phyloP scores from a whole-genome alignment of 495 filamentous ascomycete species.

The Tuber magnatum region DNA sequence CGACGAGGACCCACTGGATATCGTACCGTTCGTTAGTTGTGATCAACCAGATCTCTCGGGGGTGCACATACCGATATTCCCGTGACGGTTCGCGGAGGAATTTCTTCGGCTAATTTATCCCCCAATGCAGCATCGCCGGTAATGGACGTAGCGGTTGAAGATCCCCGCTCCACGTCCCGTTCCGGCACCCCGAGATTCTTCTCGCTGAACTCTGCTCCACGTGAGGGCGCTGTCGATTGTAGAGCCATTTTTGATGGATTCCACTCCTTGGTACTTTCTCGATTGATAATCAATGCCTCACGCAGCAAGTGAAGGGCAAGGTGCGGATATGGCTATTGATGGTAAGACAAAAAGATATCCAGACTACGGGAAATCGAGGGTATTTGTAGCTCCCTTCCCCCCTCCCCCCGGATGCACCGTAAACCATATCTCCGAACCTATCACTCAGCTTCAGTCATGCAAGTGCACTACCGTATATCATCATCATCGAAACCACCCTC shows the following conservation, averaged over 20 bases:
- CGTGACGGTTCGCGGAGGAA: conserved; percentile 13
- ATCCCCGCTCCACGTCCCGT: not conserved
- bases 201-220: not conserved
- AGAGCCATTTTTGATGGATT: not conserved
- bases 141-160: not conserved
- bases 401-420: not conserved
- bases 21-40: conserved; percentile 6
- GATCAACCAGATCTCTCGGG: not conserved
- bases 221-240: not conserved
- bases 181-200: not conserved
- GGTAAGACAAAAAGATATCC: not conserved
- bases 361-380: not conserved
- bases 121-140: not conserved
- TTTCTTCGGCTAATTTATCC: not conserved
- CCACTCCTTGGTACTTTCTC: not conserved
- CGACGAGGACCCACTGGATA: conserved; percentile 45
- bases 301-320: not conserved
- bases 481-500: not conserved
- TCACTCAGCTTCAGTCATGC: not conserved
- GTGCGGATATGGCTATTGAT: not conserved
- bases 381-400: not conserved
- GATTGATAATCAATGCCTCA: not conserved
- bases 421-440: not conserved
- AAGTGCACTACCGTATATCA: not conserved
- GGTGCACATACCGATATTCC: conserved; percentile 11